These are phyloP conservation scores for Cicer judaicum DNA, from an alignment of 306 rosid genomes.

Conservation along the genomic window DNA sequence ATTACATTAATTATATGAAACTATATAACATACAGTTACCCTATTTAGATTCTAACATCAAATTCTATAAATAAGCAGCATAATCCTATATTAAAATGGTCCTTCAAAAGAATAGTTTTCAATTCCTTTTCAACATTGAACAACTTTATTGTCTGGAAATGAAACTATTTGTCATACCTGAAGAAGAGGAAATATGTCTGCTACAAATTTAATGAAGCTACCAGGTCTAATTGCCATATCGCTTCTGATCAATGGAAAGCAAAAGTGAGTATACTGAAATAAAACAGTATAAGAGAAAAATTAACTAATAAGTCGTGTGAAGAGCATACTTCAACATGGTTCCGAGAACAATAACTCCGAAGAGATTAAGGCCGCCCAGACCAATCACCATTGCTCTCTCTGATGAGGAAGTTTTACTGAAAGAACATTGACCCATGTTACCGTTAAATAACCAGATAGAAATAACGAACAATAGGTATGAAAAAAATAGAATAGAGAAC, in stretches of 20 bases:
- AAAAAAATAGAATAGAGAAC: constrained; percentile 50
- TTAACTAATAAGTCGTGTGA: constrained; percentile 35
- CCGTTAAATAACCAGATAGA: constrained; percentile 27
- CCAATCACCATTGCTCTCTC: constrained; percentile 90
- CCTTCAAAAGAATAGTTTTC: constrained; percentile 15
- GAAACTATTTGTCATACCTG: constrained; percentile 61
- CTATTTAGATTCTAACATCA: background rate
- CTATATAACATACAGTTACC: background rate
- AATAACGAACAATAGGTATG: constrained; percentile 25
- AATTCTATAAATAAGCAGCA: constrained; percentile 32
- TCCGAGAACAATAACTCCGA: constrained; percentile 94
- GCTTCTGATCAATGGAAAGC: constrained; percentile 55
- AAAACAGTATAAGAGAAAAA: constrained; percentile 35
- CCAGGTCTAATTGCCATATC: constrained; percentile 70
- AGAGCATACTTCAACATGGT: constrained; percentile 84
- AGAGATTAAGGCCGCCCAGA: constrained; percentile 92
- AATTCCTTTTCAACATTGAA: constrained; percentile 32
- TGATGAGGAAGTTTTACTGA: constrained; percentile 74
- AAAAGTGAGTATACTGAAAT: constrained; percentile 39
- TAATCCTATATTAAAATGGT: constrained; percentile 12
- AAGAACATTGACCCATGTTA: constrained; percentile 40
- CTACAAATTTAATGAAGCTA: constrained; percentile 79
- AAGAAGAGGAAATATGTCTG: constrained; percentile 88
- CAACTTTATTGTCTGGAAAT: constrained; percentile 33
- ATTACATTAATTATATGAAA: constrained; percentile 1